phyloP scores from a whole-genome alignment of 192 early-diverging fungal genomes.

The Backusella psychrophila region DNA sequence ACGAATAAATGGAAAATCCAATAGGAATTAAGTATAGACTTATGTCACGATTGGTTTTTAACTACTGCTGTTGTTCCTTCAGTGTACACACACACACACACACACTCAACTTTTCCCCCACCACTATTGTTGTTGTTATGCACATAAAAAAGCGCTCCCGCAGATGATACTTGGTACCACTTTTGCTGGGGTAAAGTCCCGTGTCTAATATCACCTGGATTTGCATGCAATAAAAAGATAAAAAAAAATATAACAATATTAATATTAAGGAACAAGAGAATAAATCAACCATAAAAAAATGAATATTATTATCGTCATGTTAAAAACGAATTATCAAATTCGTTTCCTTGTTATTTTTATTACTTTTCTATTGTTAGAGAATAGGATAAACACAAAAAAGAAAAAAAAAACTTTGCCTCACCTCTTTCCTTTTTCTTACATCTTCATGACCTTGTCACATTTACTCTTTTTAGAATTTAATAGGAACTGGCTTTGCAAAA shows the following conservation, averaged over 20 bases:
- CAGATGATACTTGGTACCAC: slow-evolving; percentile 1
- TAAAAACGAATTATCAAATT: not conserved
- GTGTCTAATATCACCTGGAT: not conserved
- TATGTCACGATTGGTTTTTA: not conserved
- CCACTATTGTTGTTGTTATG: not conserved
- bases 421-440: not conserved
- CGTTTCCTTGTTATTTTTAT: not conserved
- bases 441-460: slow-evolving; percentile 5
- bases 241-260: not conserved
- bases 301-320: not conserved
- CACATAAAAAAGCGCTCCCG: not conserved
- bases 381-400: slow-evolving; percentile 2
- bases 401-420: slow-evolving; percentile 5
- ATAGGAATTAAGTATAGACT: not conserved
- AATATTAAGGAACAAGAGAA: too few relatives aligned
- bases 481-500: not conserved
- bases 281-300: not conserved
- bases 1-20: not conserved
- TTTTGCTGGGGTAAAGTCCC: slow-evolving; percentile 1
- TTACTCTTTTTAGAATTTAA: slow-evolving; percentile 6
- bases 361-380: not conserved
- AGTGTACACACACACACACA: not conserved
- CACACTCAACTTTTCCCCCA: not conserved
- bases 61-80: not conserved
- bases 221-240: not conserved